Percentiles rank a stretch among this genome's conserved stretches.
Conservation (phyloP, 306 rosid species). For the Vachellia collinsii region DNA sequence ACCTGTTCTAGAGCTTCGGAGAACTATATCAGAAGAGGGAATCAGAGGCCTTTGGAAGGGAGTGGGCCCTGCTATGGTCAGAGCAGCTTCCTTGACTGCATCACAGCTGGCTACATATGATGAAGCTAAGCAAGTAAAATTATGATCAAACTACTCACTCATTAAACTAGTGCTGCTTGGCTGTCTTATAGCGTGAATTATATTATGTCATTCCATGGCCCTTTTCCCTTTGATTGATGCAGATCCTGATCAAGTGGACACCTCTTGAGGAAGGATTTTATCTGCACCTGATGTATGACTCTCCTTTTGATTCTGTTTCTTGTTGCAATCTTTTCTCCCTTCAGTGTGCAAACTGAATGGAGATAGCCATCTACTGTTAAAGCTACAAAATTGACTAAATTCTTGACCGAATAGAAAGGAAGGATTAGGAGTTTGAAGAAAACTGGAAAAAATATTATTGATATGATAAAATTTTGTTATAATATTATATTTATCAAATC, state of each 20-base stretch:
- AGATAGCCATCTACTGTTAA: conserved; percentile 28
- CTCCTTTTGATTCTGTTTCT: conserved; percentile 32
- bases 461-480: conserved; percentile 9
- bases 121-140: conserved; percentile 90
- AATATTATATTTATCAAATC: conserved; percentile 23
- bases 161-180: conserved; percentile 23
- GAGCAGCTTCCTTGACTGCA: conserved; percentile 95
- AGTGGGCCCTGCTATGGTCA: conserved; percentile 91
- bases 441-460: not conserved
- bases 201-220: not conserved
- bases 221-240: conserved; percentile 43
- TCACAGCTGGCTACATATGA: conserved; percentile 92
- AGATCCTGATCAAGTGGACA: conserved; percentile 70
- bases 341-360: conserved; percentile 32
- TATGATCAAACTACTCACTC: conserved; percentile 51
- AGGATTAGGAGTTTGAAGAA: conserved; percentile 11
- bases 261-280: conserved; percentile 79
- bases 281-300: conserved; percentile 74
- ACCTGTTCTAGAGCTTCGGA: conserved; percentile 57
- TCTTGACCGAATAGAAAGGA: conserved; percentile 16
- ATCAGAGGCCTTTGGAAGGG: conserved; percentile 89
- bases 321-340: conserved; percentile 10
- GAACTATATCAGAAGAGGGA: conserved; percentile 81
- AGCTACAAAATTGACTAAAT: conserved; percentile 1
- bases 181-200: conserved; percentile 1